Base-by-base conservation (phyloP, 2,329 filamentous ascomycete species). In the Aspergillus sp. region DNA sequence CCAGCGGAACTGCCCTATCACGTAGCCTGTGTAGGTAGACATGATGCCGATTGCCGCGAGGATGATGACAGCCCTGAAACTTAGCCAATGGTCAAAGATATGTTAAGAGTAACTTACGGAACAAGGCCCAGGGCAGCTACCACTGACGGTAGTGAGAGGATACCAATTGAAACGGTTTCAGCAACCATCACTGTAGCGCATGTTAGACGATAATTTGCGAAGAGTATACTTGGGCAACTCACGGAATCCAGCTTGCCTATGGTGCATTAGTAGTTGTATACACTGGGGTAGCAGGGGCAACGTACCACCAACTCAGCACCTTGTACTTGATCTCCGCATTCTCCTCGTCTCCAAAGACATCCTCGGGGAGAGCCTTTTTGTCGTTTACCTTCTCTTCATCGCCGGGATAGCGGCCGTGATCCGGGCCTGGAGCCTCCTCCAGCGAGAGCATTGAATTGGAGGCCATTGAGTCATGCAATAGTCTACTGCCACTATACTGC, bases 1-100 rank as follows among this genome's bases (percentile, higher is more conserved):
- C 56, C 81, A 70, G 63, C 83, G 84, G 73, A 86, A 84, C 64
- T 85, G 80, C n/a, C 82, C 84, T 43, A 87, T 80, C 5, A 86
- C 78, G 64, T 81, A 85, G 42, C 84, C 83, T 1, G 83, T 85
- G 66, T 86, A 87, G 13, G 80, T 83, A 2, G 84, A 78, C 11
- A 86, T 67, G 24, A 82, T 49, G n/a, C 85, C 83, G 11, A 87
- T 71, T 15, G 75, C 67, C 48, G 85, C 60, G 47, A 84, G 79
- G 36, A 85, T 71, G 51, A 87, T 76, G 9, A 84, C 67, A 7
- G 82, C 81, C 7, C 76, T 79, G 38, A 36, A 36, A 13, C 34
- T 36, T 36, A 36, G 34, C 34, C 5, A 13, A 36, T 7, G 34
- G 34, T 36, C 34, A n/a, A 1, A 2, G 6, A 36, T n/a, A 15